phyloP scores from a whole-genome alignment of 2,329 filamentous ascomycete genomes.

The Atkinsonella texensis region DNA sequence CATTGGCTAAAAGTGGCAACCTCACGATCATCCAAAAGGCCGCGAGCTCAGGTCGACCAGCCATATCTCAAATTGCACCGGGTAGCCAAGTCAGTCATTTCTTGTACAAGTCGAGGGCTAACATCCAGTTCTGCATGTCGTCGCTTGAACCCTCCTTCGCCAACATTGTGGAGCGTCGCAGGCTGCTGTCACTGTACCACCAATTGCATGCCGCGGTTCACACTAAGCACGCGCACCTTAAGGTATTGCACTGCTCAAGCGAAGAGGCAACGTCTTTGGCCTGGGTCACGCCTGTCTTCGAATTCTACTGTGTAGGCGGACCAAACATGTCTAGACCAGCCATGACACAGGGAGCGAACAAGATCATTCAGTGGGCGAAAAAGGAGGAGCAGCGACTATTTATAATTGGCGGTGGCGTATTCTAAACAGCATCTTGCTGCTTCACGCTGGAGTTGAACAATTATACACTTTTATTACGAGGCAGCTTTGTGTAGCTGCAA shows the following conservation, averaged over 20 bases:
- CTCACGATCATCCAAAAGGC: conserved; percentile 64
- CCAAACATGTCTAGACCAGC: conserved; percentile 52
- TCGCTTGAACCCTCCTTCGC: conserved; percentile 60
- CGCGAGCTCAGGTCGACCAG: conserved; percentile 57
- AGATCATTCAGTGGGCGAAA: conserved; percentile 82
- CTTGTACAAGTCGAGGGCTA: conserved; percentile 84
- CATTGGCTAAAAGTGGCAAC: conserved; percentile 64
- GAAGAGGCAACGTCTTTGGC: conserved; percentile 70
- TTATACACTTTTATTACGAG: neutral
- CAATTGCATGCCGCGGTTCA: conserved; percentile 78
- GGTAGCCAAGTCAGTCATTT: conserved; percentile 80
- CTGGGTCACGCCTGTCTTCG: conserved; percentile 85
- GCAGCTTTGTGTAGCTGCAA: neutral
- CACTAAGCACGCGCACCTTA: conserved; percentile 69
- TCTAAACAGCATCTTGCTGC: conserved; percentile 23
- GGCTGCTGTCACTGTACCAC: conserved; percentile 75
- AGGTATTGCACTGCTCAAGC: conserved; percentile 69
- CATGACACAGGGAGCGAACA: conserved; percentile 76
- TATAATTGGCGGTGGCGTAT: conserved; percentile 94
- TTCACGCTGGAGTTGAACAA: neutral
- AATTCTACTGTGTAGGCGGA: conserved; percentile 89
- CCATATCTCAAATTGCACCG: conserved; percentile 63
- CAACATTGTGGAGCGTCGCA: conserved; percentile 46
- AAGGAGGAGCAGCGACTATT: conserved; percentile 89
- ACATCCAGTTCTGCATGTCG: conserved; percentile 94